Evolutionary conservation across 169 alveolate genomes (phyloP), one percentile per base, ranked within the genome.

Genomic region (Plasmodium relictum): DNA sequence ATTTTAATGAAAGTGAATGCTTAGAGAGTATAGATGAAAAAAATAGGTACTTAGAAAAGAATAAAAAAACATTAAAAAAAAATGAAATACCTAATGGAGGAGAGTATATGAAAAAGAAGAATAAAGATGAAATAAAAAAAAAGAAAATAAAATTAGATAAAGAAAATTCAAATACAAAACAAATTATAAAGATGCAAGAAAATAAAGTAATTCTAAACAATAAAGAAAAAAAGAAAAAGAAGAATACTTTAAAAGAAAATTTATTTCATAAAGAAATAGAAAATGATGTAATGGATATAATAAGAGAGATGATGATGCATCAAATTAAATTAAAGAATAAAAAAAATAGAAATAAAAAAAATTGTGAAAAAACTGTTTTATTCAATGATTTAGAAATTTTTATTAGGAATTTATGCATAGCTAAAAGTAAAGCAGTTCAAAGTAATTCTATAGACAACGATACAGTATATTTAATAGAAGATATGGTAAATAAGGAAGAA

Each of bases 401-500:
- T 26, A 59, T 86, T 18, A 86, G 61, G 39, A 72, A 86, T 86
- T 63, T 86, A 48, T 69, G 86, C 18, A 56, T 69, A 45, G 88
- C 92, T 16, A 86, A 86, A 63, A 65, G 76, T 48, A 86, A 86
- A 66, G 56, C 86, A 10, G 18, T 86, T 42, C 68, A 72, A 61
- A 69, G 20, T 63, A 44, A 50, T 61, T 20, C 20, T 24, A 24
- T 26, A 10, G 87, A 71, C 8, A 26, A 31, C 7, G 52, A 70
- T 50, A 45, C 61, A 37, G 56, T 86, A 8, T 86, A 86, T 39
- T 7, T 86, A 20, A 71, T 86, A 61, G 78, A 86, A 70, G 85
- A 73, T 6, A 42, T 20, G 4, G 52, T 59, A 18, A 50, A 16
- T 42, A 31, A 44, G 2, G 18, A 22, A 20, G 42, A 42, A 5